Conservation (phyloP, 257 asterid species). For the Nemophila menziesii region DNA sequence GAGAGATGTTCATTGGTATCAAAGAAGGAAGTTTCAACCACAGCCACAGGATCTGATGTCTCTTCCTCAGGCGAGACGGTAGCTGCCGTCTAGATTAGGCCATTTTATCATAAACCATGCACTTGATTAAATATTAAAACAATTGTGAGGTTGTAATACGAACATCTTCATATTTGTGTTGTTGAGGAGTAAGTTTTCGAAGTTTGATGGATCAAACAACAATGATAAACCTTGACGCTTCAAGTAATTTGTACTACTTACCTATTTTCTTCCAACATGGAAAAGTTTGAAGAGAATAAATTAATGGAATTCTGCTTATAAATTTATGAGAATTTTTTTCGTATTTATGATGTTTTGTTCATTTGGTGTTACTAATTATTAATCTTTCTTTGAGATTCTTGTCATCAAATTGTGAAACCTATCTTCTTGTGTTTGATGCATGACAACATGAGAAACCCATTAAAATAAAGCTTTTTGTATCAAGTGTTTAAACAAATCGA, state of each 20-base stretch:
- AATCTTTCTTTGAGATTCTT: conserved; percentile 2
- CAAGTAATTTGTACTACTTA: background rate
- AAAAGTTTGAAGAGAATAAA: too few relatives aligned
- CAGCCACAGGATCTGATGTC: conserved; percentile 19
- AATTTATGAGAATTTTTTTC: background rate
- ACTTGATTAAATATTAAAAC: background rate
- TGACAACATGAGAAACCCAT: conserved; percentile 7
- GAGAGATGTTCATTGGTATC: conserved; percentile 39
- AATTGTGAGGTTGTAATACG: conserved; percentile 6
- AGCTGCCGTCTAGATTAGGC: conserved; percentile 26
- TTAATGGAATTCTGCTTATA: background rate
- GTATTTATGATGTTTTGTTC: background rate
- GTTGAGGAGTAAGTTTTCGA: conserved; percentile 11
- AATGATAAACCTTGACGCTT: background rate
- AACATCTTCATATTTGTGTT: background rate
- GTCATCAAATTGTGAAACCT: conserved; percentile 6
- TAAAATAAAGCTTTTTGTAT: background rate
- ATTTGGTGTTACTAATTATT: conserved; percentile 1
- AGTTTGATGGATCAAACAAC: conserved; percentile 7
- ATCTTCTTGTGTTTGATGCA: conserved; percentile 8
- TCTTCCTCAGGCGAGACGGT: conserved; percentile 32
- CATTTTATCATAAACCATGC: background rate
- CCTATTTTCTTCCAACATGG: too few relatives aligned
- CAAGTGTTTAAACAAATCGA: background rate
- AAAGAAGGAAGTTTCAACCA: conserved; percentile 23